A percentile compares a stretch with the other conserved stretches of the same genome.
Evolutionary conservation across 768 basidiomycete genomes (phyloP).

Genomic region (Neoboletus brunneissimus): DNA sequence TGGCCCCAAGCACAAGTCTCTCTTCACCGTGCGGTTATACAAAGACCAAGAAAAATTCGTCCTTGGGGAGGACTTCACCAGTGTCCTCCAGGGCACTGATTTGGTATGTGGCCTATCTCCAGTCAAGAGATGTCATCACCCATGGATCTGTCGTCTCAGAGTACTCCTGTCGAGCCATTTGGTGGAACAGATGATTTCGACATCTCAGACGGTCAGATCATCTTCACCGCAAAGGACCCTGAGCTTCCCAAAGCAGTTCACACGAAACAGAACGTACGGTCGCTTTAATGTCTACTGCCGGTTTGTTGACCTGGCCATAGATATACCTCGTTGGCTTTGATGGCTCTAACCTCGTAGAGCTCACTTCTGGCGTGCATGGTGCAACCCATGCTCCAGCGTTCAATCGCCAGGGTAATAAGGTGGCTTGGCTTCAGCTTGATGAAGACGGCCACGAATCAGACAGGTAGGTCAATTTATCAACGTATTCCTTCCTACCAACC

Average conservation of each 20-base stretch:
- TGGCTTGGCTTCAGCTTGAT: slow-evolving; percentile 86
- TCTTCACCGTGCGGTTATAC: slow-evolving; percentile 66
- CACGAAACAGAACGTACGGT: slow-evolving; percentile 78
- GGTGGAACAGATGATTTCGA: slow-evolving; percentile 84
- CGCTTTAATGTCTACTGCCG: not conserved
- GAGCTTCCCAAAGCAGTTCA: slow-evolving; percentile 74
- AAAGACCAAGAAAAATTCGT: slow-evolving; percentile 50
- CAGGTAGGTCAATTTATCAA: slow-evolving; percentile 40
- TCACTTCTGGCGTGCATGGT: slow-evolving; percentile 84
- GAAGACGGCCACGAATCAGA: slow-evolving; percentile 90
- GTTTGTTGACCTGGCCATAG: slow-evolving; percentile 34
- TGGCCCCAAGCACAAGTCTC: slow-evolving; percentile 63
- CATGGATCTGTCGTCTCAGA: slow-evolving; percentile 35
- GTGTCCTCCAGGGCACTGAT: slow-evolving; percentile 62
- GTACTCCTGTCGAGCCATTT: slow-evolving; percentile 79
- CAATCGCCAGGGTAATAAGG: slow-evolving; percentile 61
- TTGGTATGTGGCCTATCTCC: slow-evolving; percentile 48
- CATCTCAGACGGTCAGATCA: slow-evolving; percentile 62
- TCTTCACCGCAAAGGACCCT: slow-evolving; percentile 87
- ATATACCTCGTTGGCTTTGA: slow-evolving; percentile 66
- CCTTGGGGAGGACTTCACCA: slow-evolving; percentile 50
- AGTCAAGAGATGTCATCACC: not conserved
- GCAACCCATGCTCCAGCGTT: slow-evolving; percentile 76
- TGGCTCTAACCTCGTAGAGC: slow-evolving; percentile 53
- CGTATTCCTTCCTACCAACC: not conserved